Base-by-base conservation (phyloP, 2,329 filamentous ascomycete genomes). In the Amauroascus niger region DNA sequence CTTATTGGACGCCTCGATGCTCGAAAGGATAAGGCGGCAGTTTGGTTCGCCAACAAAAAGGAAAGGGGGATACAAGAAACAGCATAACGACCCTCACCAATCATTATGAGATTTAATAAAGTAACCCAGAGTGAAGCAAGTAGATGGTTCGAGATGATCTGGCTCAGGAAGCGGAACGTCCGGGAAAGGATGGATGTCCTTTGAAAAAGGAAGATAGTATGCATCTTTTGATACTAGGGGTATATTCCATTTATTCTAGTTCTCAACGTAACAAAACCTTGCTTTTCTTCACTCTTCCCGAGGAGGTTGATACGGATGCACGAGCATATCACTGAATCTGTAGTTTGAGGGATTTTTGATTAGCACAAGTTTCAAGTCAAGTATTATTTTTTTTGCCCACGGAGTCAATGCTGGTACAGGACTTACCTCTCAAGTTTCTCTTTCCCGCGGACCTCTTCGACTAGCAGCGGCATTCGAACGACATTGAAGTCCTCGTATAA, bases 401-500 rank as follows among this genome's bases (percentile, higher is more conserved):
- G 45, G n/a, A 24, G 16, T 14, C 6, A 54, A 48, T 20, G 14
- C 11, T 18, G 8, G 3, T 13, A 16, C 18, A 8, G 24, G 37
- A 64, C 71, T 63, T 62, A 97, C 71, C 81, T 88, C 73, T 94
- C 89, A 62, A 98, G 74, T 71, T 83, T 91, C 66, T 97, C 91
- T 77, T 94, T 95, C 43, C 93, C 93, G 64, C 93, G 78, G 8
- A 98, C 90, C 74, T 98, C 93, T 70, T 98, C 91, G 1, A 95
- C 88, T 56, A 98, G 74, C 65, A 98, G 72, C 35, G 93, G 93
- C 90, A 98, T 97, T 78, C 91, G 91, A 62, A 98, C 91, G 37
- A 98, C 90, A 68, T 98, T 95, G 76, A 98, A 98, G 71, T 98
- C 93, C 66, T 96, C 90, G 69, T 98, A 98, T 55, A 98, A 74